Evolutionary conservation across 192 early-diverging fungal genomes (phyloP), one percentile per base, ranked within the genome.

Genomic region (Phlyctochytrium bullatum): DNA sequence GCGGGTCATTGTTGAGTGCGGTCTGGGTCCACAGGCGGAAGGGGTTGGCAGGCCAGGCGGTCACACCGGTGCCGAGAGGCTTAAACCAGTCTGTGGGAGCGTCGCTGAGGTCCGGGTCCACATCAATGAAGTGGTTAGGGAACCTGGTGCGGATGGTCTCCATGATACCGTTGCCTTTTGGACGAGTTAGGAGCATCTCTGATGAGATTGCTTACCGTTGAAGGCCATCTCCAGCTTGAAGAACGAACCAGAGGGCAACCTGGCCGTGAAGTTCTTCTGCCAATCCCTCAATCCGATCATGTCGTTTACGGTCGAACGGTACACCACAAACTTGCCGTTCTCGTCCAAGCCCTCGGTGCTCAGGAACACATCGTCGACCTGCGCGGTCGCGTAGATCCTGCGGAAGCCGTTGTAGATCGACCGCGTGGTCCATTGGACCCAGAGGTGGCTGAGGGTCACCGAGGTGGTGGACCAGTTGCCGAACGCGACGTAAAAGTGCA

Each of bases 341-440:
- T 66, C 65, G 54, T 66, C 50, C 6, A 17, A 6, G 3, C 65
- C 65, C 2, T 59, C 51, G 10, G 65, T 66, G 16, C 56, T 62
- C 54, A 66, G 52, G 53, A 62, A 66, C 17, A 66, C 3, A 60
- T 81, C 76, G 31, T 78, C 73, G 53, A 66, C 33, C 28, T 66
- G 65, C 4, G 65, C 34, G 10, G 74, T 71, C 25, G 82, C 59
- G 62, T 81, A 82, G 12, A 81, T 67, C n/a, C 79, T 71, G 14
- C 78, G 76, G 76, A 78, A 68, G 24, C 78, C 78, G 20, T 70
- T 58, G 70, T 79, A 80, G 52, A 83, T 17, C 23, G 71, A 64
- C 10, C 60, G 76, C 16, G 78, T 80, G 40, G 73, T 80, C 78
- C 78, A 80, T 33, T 68, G 52, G 35, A 82, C 47, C 78, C 80